Evolutionary conservation across 108 stramenopile genomes (phyloP).

Genomic region (Nannochloropsis gaditana): DNA sequence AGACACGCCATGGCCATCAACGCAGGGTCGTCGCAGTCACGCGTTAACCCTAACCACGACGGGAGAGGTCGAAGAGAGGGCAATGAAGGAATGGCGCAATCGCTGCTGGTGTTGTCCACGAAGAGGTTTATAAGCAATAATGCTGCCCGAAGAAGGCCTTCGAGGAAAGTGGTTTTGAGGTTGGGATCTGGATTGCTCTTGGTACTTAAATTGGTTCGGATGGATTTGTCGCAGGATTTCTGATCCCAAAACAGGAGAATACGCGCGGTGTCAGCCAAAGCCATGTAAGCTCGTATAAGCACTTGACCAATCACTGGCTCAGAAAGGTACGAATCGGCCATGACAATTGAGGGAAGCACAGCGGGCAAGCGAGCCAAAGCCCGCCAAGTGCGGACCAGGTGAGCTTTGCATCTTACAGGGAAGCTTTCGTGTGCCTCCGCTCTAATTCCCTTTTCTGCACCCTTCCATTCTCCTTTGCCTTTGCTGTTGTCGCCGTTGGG

Average conservation of each 20-base stretch:
- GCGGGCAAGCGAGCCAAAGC: neutral
- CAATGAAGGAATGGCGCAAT: neutral
- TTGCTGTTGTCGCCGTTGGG: no score
- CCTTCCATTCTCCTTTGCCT: neutral
- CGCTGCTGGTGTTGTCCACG: neutral
- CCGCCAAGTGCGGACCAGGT: neutral
- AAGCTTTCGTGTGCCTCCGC: no score
- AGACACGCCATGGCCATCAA: neutral
- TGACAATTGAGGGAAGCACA: neutral
- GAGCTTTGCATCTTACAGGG: neutral
- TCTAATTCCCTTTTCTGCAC: neutral
- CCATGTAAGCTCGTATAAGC: neutral
- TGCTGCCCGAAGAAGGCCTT: neutral
- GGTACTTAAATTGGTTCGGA: neutral
- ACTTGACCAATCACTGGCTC: neutral
- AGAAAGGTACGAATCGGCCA: neutral
- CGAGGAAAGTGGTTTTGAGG: neutral
- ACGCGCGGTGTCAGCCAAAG: conserved; percentile 10
- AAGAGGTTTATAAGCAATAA: neutral
- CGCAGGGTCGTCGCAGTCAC: neutral
- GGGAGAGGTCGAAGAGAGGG: neutral
- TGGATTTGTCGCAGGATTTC: no score
- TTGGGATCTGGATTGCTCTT: neutral
- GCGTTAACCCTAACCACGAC: neutral
- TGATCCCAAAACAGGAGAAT: neutral